These are phyloP conservation scores for Aspergillus sclerotioniger DNA, from an alignment of 495 filamentous ascomycete genomes.

Conservation along the genomic window DNA sequence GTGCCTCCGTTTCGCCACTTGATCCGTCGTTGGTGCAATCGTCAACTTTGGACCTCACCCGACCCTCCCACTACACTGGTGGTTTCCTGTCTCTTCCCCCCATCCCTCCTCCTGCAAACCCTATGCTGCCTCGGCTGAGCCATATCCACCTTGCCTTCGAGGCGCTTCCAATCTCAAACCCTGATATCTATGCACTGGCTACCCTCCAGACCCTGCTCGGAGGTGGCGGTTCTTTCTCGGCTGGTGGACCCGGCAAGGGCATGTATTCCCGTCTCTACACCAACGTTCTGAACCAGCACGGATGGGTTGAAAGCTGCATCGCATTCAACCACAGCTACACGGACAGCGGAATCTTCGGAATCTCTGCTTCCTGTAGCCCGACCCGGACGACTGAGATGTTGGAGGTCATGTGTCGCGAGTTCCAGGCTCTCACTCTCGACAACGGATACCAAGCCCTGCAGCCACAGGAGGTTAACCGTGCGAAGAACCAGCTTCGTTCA, in stretches of 20 bases:
- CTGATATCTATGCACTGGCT: constrained; percentile 93
- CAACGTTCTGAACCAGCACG: constrained; percentile 94
- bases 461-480: constrained; percentile 79
- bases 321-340: constrained; percentile 98
- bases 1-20: constrained; percentile 53
- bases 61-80: constrained; percentile 85
- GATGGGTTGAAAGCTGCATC: constrained; percentile 92
- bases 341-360: constrained; percentile 92
- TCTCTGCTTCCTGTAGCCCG: constrained; percentile 80
- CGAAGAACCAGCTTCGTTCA: constrained; percentile 94
- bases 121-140: constrained; percentile 75
- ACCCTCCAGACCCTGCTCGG: constrained; percentile 96
- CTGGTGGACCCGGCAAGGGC: constrained; percentile 94
- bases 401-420: constrained; percentile 89
- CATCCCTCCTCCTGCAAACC: constrained; percentile 71
- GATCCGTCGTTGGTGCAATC: constrained; percentile 43
- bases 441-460: constrained; percentile 67
- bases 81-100: constrained; percentile 84
- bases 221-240: constrained; percentile 95
- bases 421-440: constrained; percentile 72
- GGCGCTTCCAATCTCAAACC: constrained; percentile 82
- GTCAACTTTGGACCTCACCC: constrained; percentile 53
- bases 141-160: constrained; percentile 96
- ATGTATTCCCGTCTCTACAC: constrained; percentile 98
- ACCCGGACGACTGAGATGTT: constrained; percentile 74